Evolutionary conservation across 345 rosid genomes (phyloP).

Genomic region (Erysimum cheiranthoides): DNA sequence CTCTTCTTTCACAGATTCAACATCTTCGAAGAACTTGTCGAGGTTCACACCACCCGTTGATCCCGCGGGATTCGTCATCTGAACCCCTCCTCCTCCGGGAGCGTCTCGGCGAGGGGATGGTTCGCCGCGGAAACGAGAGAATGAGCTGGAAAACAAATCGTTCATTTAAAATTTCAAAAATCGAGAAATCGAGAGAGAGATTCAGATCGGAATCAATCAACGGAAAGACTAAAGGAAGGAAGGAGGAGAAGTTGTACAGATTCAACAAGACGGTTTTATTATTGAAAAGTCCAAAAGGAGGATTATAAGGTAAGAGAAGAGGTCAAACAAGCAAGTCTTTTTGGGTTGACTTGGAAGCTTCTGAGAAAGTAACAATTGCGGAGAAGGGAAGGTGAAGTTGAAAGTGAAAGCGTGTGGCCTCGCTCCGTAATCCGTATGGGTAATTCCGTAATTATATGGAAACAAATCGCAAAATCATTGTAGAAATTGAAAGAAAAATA

Average conservation of each 20-base stretch:
- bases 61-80: conserved; percentile 43
- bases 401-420: conserved; percentile 11
- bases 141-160: conserved; percentile 80
- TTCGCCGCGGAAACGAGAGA: conserved; percentile 59
- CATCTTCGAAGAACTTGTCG: conserved; percentile 85
- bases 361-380: conserved; percentile 31
- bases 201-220: conserved; percentile 32
- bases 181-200: not conserved
- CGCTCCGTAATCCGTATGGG: not conserved
- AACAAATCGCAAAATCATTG: not conserved
- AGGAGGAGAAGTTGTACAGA: conserved; percentile 35
- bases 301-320: conserved; percentile 25
- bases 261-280: conserved; percentile 33
- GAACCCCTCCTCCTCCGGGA: conserved; percentile 29
- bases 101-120: conserved; percentile 52
- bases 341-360: conserved; percentile 44
- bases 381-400: conserved; percentile 25
- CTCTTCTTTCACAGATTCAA: conserved; percentile 81
- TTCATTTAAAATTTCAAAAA: conserved; percentile 54
- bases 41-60: conserved; percentile 69
- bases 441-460: not conserved
- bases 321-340: conserved; percentile 38
- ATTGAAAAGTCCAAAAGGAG: conserved; percentile 24
- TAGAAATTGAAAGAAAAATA: no score
- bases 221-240: not conserved